Evolutionary conservation across 2,329 filamentous ascomycete genomes (phyloP).

Genomic region (Aciculosporium take): DNA sequence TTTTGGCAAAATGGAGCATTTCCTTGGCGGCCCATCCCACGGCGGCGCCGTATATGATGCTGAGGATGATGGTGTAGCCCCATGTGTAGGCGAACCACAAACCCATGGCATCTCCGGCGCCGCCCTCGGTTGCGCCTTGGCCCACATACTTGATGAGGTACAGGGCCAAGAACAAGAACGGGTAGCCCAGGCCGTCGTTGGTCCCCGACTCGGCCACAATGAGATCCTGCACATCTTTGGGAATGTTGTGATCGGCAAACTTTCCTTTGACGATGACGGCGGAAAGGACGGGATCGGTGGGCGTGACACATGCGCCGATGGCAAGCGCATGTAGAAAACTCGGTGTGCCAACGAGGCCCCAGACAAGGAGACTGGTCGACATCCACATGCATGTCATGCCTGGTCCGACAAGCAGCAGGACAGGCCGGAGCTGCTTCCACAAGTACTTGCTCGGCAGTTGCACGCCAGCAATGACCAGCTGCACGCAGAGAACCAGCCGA

Average conservation of each 20-base stretch:
- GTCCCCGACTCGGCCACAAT: conserved; percentile 73
- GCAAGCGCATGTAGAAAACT: conserved; percentile 65
- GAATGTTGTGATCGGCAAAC: conserved; percentile 84
- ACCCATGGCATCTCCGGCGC: conserved; percentile 52
- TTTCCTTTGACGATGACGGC: conserved; percentile 88
- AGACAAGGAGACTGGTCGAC: conserved; percentile 63
- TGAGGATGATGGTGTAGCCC: conserved; percentile 70
- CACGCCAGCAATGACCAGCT: conserved; percentile 76
- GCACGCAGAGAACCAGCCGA: conserved; percentile 75
- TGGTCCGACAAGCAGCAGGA: conserved; percentile 63
- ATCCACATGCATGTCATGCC: conserved; percentile 85
- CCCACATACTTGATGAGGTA: conserved; percentile 69
- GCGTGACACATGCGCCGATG: conserved; percentile 76
- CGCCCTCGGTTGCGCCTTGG: conserved; percentile 42
- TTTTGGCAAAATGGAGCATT: conserved; percentile 70
- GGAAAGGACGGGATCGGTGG: conserved; percentile 76
- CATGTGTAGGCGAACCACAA: conserved; percentile 78
- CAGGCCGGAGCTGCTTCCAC: conserved; percentile 59
- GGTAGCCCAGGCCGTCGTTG: conserved; percentile 81
- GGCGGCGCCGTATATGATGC: conserved; percentile 58
- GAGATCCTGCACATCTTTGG: conserved; percentile 64
- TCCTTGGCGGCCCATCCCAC: conserved; percentile 75
- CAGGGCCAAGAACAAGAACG: conserved; percentile 72
- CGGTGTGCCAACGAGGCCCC: conserved; percentile 57
- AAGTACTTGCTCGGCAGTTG: conserved; percentile 78